These are phyloP conservation scores for Colletotrichum abscissum DNA, from an alignment of 2,329 filamentous ascomycete species.

Conservation along the genomic window DNA sequence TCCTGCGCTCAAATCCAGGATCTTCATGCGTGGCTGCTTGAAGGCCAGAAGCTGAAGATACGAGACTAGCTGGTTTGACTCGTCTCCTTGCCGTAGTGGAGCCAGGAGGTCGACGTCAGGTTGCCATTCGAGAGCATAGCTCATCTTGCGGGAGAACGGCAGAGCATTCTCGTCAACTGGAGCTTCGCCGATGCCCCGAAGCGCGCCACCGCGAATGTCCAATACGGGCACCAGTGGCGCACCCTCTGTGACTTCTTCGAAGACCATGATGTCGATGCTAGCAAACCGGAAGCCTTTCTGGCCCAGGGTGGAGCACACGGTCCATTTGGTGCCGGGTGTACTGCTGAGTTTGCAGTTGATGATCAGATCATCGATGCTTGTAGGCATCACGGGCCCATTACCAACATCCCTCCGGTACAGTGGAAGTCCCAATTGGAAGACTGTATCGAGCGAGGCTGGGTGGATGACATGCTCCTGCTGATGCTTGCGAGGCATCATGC, in stretches of 20 bases:
- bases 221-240: not conserved
- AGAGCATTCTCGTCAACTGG: not conserved
- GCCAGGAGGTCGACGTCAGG: not conserved
- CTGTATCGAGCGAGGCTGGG: constrained; percentile 45
- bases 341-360: not conserved
- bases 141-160: constrained; percentile 3
- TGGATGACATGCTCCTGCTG: constrained; percentile 44
- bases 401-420: constrained; percentile 2
- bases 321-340: not conserved
- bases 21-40: constrained; percentile 27
- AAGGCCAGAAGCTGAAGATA: constrained; percentile 22
- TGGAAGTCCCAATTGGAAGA: not conserved
- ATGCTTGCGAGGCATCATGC: constrained; percentile 41
- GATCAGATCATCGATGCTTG: not conserved
- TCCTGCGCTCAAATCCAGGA: constrained; percentile 53
- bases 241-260: not conserved
- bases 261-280: not conserved
- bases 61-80: not conserved
- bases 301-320: not conserved
- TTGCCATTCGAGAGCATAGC: not conserved
- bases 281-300: not conserved
- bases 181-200: constrained; percentile 4
- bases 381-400: constrained; percentile 7
- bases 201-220: not conserved
- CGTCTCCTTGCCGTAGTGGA: not conserved